Base-by-base conservation (phyloP, 257 asterid species). In the Plantago ovata region DNA sequence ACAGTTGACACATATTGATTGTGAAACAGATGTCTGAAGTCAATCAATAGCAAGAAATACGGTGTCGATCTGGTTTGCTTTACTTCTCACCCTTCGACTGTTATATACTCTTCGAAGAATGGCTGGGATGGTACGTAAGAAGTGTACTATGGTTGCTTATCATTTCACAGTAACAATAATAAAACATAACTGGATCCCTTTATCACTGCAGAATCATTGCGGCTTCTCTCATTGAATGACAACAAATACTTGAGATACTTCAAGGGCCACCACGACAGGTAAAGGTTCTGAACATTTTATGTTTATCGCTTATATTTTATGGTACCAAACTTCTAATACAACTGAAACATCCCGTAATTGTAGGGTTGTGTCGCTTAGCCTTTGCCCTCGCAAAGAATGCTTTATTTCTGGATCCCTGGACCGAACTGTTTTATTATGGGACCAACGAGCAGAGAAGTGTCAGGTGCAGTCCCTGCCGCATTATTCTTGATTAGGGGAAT, bases 261-360 rank as follows among this genome's bases (percentile, higher is more conserved):
- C 83, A 93, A 84, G 84, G 97, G 99, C 57, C 99, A 93, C 76
- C 99, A 85, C 64, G 99, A 93, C 85, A 93, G 95, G 98, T 72
- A 77, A 22, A 68, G 22, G 19, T 49, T 76, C 69, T 64, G 28
- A 66, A 58, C 68, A 68, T 43, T 61, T 40, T 18, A 58, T 41
- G 38, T 22, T 47, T 23, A 14, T 32, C 32, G 9, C 21, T 62
- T 39, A 56, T 40, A n/a, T 56, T 8, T 12, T 33, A 18, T 11
- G 13, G 50, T 60, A 32, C 20, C n/a, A n/a, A n/a, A n/a, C n/a
- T n/a, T n/a, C n/a, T n/a, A n/a, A 28, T 28, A 6, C 36, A 45
- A 49, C 28, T 72, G 53, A 43, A 38, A 21, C 38, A 36, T 28
- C 40, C 68, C 71, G 68, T 57, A 24, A 63, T 72, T 63, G 48